Evolutionary conservation across 148 eudicot species (phyloP).

Genomic region (Camellia granthamiana): DNA sequence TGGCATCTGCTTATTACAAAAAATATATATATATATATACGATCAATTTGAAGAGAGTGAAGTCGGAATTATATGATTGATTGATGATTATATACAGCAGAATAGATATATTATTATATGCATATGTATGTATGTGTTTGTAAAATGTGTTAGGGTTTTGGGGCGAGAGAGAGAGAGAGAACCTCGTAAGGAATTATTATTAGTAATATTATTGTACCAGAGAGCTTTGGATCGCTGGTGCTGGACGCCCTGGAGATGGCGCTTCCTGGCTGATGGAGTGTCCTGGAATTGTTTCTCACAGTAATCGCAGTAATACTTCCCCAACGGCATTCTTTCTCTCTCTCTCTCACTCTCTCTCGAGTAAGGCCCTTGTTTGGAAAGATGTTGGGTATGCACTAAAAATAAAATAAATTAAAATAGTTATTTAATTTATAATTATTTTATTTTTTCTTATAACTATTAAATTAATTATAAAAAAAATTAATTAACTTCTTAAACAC

Average conservation of each 20-base stretch:
- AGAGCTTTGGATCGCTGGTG: constrained; percentile 73
- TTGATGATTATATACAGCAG: no score
- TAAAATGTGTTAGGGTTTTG: constrained; percentile 17
- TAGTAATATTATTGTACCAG: constrained; percentile 48
- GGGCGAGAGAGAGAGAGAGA: background rate
- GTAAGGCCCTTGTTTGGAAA: no score
- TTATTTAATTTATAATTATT: no score
- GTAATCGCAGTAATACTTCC: constrained; percentile 84
- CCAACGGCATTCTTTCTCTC: constrained; percentile 42
- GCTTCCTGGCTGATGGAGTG: constrained; percentile 62
- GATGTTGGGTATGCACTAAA: no score
- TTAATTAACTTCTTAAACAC: no score
- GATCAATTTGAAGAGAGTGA: background rate
- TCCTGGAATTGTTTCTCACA: constrained; percentile 89
- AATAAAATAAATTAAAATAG: no score
- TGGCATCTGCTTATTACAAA: constrained; percentile 21
- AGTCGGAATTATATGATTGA: no score
- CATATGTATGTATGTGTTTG: background rate
- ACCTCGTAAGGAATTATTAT: constrained; percentile 42
- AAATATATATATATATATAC: no score
- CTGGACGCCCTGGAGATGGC: constrained; percentile 69
- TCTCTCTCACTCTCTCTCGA: constrained; percentile 3
- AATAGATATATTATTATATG: no score
- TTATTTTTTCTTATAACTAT: no score
- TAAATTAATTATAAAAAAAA: no score